Conservation (phyloP, 352 stramenopile species). For the Globisporangium echinulatum region DNA sequence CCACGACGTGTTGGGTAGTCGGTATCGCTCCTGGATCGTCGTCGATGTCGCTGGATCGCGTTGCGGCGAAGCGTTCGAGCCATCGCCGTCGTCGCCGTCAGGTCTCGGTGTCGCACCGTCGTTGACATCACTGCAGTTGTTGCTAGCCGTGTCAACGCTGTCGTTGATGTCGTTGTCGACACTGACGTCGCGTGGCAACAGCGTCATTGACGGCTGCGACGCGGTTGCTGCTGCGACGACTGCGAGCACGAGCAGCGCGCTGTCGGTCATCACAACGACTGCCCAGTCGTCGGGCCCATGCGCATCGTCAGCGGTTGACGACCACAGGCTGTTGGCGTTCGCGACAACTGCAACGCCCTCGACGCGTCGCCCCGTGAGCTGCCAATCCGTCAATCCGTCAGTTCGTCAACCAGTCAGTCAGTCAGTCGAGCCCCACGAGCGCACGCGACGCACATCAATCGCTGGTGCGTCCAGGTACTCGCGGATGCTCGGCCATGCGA, state of each 20-base stretch:
- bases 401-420: neutral
- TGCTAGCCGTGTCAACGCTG: neutral
- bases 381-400: neutral
- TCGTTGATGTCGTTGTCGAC: neutral
- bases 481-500: conserved; percentile 35
- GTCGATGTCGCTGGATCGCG: conserved; percentile 1
- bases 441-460: conserved; percentile 13
- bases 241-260: neutral
- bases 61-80: too few relatives aligned
- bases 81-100: neutral
- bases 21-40: conserved; percentile 43
- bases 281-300: neutral
- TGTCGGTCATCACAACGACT: conserved; percentile 1
- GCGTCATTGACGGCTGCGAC: too few relatives aligned
- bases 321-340: too few relatives aligned
- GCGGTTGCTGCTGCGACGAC: neutral
- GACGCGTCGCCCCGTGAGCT: neutral
- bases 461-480: conserved; percentile 27
- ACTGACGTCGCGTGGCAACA: too few relatives aligned
- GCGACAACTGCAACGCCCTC: neutral
- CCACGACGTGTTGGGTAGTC: conserved; percentile 31
- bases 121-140: too few relatives aligned
- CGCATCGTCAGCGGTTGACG: too few relatives aligned
- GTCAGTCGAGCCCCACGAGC: too few relatives aligned
- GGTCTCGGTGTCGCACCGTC: too few relatives aligned